These are phyloP conservation scores for Friedmanniomyces endolithicus DNA, from an alignment of 495 filamentous ascomycete genomes.

Conservation along the genomic window DNA sequence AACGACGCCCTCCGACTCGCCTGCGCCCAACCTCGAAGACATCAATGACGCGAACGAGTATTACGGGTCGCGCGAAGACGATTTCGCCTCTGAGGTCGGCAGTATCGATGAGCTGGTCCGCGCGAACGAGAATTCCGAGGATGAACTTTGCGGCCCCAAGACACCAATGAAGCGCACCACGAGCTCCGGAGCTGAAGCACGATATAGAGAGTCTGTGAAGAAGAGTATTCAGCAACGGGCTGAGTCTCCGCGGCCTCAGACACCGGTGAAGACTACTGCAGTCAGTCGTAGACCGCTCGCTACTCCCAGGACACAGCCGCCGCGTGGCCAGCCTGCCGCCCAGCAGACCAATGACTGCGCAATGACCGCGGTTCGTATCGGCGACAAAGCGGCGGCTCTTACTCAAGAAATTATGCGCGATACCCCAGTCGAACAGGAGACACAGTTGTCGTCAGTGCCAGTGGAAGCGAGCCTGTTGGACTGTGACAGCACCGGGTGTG, in stretches of 20 bases:
- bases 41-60: conserved; percentile 7
- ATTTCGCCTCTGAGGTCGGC: neutral
- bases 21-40: conserved; percentile 3
- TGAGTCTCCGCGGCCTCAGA: too few relatives aligned
- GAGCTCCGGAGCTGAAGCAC: conserved; percentile 10
- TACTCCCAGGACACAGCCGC: conserved; percentile 8
- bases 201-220: conserved; percentile 16
- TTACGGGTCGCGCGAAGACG: neutral
- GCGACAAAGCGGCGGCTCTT: too few relatives aligned
- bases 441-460: conserved; percentile 5
- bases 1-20: conserved; percentile 14
- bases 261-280: too few relatives aligned
- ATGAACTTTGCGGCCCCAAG: conserved; percentile 21
- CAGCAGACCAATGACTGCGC: neutral
- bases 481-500: neutral
- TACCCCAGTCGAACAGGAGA: too few relatives aligned
- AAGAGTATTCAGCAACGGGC: conserved; percentile 1
- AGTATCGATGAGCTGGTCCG: neutral
- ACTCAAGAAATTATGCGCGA: too few relatives aligned
- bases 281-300: too few relatives aligned
- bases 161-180: conserved; percentile 16
- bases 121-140: conserved; percentile 4
- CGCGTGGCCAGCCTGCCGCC: neutral
- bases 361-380: too few relatives aligned
- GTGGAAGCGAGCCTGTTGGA: neutral